phyloP scores from a whole-genome alignment of 352 stramenopile species.

The Globisporangium polare region DNA sequence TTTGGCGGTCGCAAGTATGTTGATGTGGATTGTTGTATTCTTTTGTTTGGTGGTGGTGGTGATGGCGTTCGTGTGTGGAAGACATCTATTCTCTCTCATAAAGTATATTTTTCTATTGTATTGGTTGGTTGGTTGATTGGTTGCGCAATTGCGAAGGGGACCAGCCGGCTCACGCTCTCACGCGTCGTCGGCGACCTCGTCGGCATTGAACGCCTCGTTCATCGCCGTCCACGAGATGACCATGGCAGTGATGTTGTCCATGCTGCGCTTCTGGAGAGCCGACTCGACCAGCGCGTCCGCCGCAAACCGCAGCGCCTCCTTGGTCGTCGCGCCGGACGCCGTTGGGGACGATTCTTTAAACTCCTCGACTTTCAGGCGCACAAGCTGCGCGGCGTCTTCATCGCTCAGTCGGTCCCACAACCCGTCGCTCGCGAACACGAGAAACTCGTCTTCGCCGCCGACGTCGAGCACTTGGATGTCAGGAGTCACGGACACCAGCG shows the following conservation, averaged over 20 bases:
- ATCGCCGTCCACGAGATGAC: slow-evolving; percentile 50
- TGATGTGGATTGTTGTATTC: neutral
- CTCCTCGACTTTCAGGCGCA: slow-evolving; percentile 50
- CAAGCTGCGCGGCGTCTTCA: slow-evolving; percentile 55
- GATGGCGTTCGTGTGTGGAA: slow-evolving; percentile 1
- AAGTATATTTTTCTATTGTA: slow-evolving; percentile 6
- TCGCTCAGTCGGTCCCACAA: slow-evolving; percentile 78
- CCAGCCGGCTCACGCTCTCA: neutral
- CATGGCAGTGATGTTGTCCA: slow-evolving; percentile 84
- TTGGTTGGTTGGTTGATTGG: neutral
- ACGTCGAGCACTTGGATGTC: slow-evolving; percentile 72
- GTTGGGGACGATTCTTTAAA: slow-evolving; percentile 19
- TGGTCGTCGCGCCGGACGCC: slow-evolving; percentile 22
- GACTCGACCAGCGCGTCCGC: slow-evolving; percentile 64
- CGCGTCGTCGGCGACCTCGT: slow-evolving; percentile 16
- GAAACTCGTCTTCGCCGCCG: slow-evolving; percentile 39
- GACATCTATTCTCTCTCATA: slow-evolving; percentile 10
- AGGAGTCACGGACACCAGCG: slow-evolving; percentile 66
- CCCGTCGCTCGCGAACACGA: slow-evolving; percentile 77
- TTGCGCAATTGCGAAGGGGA: neutral
- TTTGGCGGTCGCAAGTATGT: neutral
- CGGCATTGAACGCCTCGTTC: slow-evolving; percentile 14
- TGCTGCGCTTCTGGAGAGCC: slow-evolving; percentile 61
- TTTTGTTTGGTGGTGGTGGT: neutral
- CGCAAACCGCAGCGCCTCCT: slow-evolving; percentile 52